A percentile compares a stretch with the other conserved stretches of the same genome.
These are phyloP conservation scores for Tricholoma saponaceum DNA, from an alignment of 768 basidiomycete genomes.

Conservation along the genomic window DNA sequence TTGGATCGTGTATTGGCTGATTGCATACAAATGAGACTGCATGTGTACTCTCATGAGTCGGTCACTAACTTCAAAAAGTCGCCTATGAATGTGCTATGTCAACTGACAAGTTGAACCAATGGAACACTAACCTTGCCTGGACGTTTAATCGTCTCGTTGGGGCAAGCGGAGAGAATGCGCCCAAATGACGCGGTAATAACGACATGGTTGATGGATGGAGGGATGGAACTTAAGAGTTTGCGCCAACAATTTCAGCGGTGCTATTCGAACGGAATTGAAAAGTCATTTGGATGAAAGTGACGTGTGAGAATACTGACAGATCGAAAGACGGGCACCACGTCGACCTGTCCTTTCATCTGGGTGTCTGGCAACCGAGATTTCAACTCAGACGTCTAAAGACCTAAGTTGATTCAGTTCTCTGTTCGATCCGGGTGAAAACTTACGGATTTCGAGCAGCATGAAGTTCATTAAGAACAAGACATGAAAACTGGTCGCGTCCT, in stretches of 20 bases:
- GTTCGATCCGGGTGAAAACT: background rate
- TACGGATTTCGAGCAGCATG: constrained; percentile 54
- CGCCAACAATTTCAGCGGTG: constrained; percentile 65
- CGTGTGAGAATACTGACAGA: constrained; percentile 40
- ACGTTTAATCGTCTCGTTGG: constrained; percentile 69
- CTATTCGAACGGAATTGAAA: constrained; percentile 32
- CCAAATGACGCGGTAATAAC: constrained; percentile 91
- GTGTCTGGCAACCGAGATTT: constrained; percentile 65
- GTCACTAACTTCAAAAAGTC: too few relatives aligned
- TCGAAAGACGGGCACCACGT: constrained; percentile 49
- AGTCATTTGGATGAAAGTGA: background rate
- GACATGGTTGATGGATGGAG: constrained; percentile 45
- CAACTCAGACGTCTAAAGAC: constrained; percentile 72
- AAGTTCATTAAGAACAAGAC: constrained; percentile 62
- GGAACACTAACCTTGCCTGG: constrained; percentile 47
- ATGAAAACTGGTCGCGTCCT: constrained; percentile 88
- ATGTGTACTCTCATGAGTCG: too few relatives aligned
- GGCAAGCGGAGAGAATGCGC: constrained; percentile 63
- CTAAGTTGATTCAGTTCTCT: background rate
- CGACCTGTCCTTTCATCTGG: constrained; percentile 64
- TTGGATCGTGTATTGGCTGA: too few relatives aligned
- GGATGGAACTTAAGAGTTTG: constrained; percentile 42
- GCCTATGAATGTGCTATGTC: constrained; percentile 32
- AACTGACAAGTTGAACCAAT: background rate
- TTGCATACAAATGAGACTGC: too few relatives aligned